phyloP scores from a whole-genome alignment of 345 rosid genomes.

The Arabidopsis suecica region DNA sequence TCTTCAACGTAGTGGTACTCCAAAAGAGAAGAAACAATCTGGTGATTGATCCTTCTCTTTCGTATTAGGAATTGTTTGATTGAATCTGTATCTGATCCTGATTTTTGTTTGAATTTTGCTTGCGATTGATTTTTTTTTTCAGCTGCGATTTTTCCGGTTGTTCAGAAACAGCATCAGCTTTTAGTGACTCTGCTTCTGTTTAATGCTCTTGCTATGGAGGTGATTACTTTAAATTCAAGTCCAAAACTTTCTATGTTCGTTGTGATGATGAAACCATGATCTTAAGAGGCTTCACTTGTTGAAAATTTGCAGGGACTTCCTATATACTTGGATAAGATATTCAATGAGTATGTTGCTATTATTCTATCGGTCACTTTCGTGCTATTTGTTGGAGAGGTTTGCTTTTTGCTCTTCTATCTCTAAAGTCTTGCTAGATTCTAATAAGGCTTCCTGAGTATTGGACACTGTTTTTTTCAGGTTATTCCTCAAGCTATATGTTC shows the following conservation, averaged over 20 bases:
- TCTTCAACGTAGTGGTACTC: constrained; percentile 85
- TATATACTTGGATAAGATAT: constrained; percentile 85
- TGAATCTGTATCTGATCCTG: background rate
- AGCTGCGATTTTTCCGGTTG: constrained; percentile 90
- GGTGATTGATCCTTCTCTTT: constrained; percentile 47
- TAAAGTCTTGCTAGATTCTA: constrained; percentile 5
- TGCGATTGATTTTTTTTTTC: background rate
- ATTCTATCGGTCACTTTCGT: constrained; percentile 92
- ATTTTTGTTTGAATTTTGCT: background rate
- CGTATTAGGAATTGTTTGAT: background rate
- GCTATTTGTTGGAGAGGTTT: constrained; percentile 89
- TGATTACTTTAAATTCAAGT: constrained; percentile 33
- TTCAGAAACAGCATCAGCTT: constrained; percentile 96
- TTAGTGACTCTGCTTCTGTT: constrained; percentile 87
- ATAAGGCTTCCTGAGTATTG: constrained; percentile 3
- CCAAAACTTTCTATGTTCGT: background rate
- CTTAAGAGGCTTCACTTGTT: background rate
- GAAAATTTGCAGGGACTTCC: constrained; percentile 82
- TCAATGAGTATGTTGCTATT: constrained; percentile 90
- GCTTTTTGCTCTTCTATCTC: background rate
- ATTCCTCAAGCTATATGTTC: constrained; percentile 96
- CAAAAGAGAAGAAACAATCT: constrained; percentile 86
- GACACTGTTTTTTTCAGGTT: constrained; percentile 52
- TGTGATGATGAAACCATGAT: background rate
- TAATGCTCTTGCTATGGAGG: constrained; percentile 97